Conservation (phyloP, 768 basidiomycete species). For the Boletellus ananas region DNA sequence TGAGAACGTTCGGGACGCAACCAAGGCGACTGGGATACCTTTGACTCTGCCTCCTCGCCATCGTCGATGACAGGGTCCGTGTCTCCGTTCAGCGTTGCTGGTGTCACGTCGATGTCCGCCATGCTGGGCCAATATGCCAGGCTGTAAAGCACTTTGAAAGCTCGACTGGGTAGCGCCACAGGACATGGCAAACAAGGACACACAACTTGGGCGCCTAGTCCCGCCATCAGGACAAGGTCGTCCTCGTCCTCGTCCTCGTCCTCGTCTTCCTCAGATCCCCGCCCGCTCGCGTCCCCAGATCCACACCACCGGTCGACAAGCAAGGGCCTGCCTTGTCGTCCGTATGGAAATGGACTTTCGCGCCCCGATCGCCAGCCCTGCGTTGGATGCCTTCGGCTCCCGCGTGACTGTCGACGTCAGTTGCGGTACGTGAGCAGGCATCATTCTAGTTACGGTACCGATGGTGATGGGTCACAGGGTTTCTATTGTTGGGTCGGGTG, state of each 20-base stretch:
- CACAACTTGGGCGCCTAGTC: too few relatives aligned
- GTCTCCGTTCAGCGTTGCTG: constrained; percentile 34
- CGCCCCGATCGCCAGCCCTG: constrained; percentile 1
- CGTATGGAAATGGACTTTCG: neutral
- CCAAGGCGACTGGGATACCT: constrained; percentile 35
- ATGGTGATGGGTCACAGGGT: constrained; percentile 23
- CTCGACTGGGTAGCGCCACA: constrained; percentile 14
- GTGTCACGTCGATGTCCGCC: constrained; percentile 51
- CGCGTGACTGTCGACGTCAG: constrained; percentile 23
- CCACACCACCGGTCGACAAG: neutral
- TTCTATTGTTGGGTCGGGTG: constrained; percentile 14
- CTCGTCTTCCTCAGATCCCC: neutral
- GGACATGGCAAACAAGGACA: constrained; percentile 25
- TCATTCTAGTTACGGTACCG: constrained; percentile 31
- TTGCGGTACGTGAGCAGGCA: constrained; percentile 26
- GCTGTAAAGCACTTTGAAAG: constrained; percentile 24
- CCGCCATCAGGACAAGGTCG: too few relatives aligned
- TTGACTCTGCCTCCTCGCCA: constrained; percentile 61
- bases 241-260: neutral
- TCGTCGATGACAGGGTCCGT: constrained; percentile 43
- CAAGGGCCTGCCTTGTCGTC: neutral
- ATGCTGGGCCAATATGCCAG: constrained; percentile 26
- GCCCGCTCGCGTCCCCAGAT: too few relatives aligned
- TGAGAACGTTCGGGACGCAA: constrained; percentile 11
- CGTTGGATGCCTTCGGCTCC: constrained; percentile 16